Evolutionary conservation across 768 basidiomycete genomes (phyloP).

Genomic region (Tricholoma sp.): DNA sequence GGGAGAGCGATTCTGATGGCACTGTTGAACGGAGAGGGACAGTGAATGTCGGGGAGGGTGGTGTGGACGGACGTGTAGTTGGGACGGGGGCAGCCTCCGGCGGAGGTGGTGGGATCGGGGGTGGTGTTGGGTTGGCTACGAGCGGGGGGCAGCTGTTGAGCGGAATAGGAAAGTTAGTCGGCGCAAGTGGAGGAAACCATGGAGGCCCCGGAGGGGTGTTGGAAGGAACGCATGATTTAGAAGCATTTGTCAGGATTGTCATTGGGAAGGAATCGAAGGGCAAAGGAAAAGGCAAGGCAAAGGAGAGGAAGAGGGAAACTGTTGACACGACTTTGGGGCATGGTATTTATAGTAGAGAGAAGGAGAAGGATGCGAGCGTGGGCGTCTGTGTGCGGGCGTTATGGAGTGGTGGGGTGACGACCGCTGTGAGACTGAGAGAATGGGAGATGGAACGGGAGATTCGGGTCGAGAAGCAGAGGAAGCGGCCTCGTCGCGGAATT

Average conservation of each 20-base stretch:
- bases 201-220: conserved; percentile 35
- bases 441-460: conserved; percentile 23
- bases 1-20: not conserved
- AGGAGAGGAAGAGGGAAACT: conserved; percentile 15
- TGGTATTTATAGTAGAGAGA: conserved; percentile 9
- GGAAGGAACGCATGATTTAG: conserved; percentile 48
- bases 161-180: conserved; percentile 36
- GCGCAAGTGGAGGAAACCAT: conserved; percentile 34
- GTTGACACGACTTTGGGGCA: conserved; percentile 12
- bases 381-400: conserved; percentile 34
- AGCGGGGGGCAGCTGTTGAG: conserved; percentile 34
- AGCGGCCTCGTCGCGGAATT: conserved; percentile 9
- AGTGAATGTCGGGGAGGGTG: conserved; percentile 21
- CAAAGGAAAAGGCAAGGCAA: conserved; percentile 19
- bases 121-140: conserved; percentile 15
- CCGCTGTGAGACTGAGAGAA: conserved; percentile 34
- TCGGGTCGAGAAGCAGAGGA: conserved; percentile 8
- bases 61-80: conserved; percentile 16
- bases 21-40: not conserved
- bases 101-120: conserved; percentile 10
- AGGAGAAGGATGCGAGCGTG: conserved; percentile 30
- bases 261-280: conserved; percentile 27
- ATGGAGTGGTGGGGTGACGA: conserved; percentile 39
- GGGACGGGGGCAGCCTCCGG: conserved; percentile 21
- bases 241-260: conserved; percentile 42